Percentiles rank a stretch among this genome's conserved stretches.
Conservation (phyloP, 306 rosid species). For the Trichosanthes truncata region DNA sequence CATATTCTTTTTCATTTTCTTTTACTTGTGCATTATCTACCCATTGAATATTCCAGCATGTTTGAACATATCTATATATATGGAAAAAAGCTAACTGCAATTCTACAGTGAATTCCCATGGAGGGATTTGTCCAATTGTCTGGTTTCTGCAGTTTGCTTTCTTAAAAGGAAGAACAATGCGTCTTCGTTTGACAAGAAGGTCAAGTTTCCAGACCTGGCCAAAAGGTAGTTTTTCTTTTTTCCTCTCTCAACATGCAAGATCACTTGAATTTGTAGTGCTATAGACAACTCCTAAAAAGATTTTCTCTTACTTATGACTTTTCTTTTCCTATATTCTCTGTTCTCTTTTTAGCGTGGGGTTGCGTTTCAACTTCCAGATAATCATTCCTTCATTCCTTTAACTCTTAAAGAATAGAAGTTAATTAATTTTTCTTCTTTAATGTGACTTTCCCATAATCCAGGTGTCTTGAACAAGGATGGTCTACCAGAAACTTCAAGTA, state of each 20-base stretch:
- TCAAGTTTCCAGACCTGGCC: not conserved
- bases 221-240: not conserved
- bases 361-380: not conserved
- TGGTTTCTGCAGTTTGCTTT: not conserved
- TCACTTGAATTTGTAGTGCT: not conserved
- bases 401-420: not conserved
- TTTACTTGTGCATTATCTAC: not conserved
- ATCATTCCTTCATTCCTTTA: not conserved
- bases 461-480: not conserved
- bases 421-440: not conserved
- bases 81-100: not conserved
- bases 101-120: not conserved
- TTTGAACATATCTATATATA: not conserved
- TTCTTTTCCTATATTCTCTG: not conserved
- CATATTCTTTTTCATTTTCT: not conserved
- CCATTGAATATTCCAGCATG: not conserved
- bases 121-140: not conserved
- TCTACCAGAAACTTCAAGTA: not conserved
- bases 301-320: not conserved
- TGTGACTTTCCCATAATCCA: not conserved
- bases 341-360: not conserved
- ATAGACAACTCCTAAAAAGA: not conserved
- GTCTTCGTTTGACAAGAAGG: not conserved
- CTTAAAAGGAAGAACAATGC: not conserved
- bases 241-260: not conserved